Conservation (phyloP, 176 grass and related monocot genomes). For the Oropetium thomaeum region DNA sequence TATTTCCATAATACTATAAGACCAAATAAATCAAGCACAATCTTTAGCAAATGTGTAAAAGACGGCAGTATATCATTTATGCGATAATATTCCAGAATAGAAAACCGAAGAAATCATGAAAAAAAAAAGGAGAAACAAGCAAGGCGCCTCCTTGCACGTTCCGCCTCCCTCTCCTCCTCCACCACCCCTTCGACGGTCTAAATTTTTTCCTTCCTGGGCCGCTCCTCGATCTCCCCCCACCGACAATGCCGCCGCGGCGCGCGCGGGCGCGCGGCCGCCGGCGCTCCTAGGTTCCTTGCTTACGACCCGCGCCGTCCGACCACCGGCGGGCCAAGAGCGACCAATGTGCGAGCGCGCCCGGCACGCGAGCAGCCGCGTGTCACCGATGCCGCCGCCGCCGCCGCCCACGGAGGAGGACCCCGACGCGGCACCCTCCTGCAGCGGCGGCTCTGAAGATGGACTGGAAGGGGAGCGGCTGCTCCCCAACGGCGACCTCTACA, state of each 20-base stretch:
- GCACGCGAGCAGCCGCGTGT: constrained; percentile 47
- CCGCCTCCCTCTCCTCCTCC: constrained; percentile 19
- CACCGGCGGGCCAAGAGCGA: constrained; percentile 35
- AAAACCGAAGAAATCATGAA: constrained; percentile 27
- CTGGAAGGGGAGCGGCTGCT: constrained; percentile 35
- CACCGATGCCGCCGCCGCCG: constrained; percentile 46
- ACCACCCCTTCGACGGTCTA: constrained; percentile 35
- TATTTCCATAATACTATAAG: background rate
- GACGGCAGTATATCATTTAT: background rate
- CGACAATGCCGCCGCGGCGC: constrained; percentile 60
- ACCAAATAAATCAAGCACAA: background rate
- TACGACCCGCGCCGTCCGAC: constrained; percentile 11
- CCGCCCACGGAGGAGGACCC: constrained; percentile 42
- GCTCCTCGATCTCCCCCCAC: constrained; percentile 24
- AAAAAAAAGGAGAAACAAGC: constrained; percentile 19
- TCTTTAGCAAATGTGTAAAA: background rate
- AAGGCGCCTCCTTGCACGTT: constrained; percentile 42
- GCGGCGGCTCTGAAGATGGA: constrained; percentile 14
- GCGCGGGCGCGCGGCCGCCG: constrained; percentile 40
- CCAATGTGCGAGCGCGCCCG: constrained; percentile 44
- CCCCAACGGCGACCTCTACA: constrained; percentile 74
- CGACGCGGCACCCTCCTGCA: constrained; percentile 44
- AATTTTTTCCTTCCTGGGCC: constrained; percentile 31
- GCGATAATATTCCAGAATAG: constrained; percentile 25
- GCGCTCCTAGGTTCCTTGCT: constrained; percentile 30